A percentile compares a stretch with the other conserved stretches of the same genome.
Conservation (phyloP, 2,329 filamentous ascomycete species). For the Apiospora aurea region DNA sequence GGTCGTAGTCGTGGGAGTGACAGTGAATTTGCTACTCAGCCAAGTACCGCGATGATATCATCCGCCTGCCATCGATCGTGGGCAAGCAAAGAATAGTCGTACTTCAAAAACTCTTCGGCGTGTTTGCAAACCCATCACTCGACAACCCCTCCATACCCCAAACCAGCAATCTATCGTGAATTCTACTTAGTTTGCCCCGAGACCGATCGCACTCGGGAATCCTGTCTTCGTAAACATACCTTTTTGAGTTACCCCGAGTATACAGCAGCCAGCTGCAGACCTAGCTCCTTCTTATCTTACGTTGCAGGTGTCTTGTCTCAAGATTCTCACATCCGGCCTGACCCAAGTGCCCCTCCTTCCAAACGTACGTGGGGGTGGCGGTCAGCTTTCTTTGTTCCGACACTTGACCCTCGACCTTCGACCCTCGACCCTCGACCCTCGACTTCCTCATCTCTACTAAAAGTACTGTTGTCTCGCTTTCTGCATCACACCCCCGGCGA, state of each 20-base stretch:
- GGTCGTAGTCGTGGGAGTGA: background rate
- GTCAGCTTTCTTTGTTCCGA: constrained; percentile 19
- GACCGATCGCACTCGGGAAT: background rate
- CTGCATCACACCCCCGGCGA: background rate
- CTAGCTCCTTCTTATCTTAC: constrained; percentile 12
- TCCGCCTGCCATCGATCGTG: constrained; percentile 14
- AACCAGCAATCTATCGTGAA: background rate
- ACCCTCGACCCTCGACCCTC: background rate
- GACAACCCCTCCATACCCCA: constrained; percentile 1
- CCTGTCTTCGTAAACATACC: background rate
- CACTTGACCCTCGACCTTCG: background rate
- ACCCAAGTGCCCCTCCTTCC: constrained; percentile 15
- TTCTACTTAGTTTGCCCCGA: background rate
- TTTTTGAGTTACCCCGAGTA: constrained; percentile 11
- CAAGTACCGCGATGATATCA: constrained; percentile 24
- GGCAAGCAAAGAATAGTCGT: background rate
- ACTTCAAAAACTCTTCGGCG: background rate
- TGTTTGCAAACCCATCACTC: background rate
- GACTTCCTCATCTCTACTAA: background rate
- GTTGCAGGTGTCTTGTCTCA: constrained; percentile 5
- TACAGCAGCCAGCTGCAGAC: background rate
- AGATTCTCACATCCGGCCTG: background rate
- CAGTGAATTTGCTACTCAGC: background rate
- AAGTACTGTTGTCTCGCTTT: constrained; percentile 2
- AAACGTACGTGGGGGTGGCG: constrained; percentile 23